Conservation (phyloP, 2,329 filamentous ascomycete species). For the Trichoderma harzianum region DNA sequence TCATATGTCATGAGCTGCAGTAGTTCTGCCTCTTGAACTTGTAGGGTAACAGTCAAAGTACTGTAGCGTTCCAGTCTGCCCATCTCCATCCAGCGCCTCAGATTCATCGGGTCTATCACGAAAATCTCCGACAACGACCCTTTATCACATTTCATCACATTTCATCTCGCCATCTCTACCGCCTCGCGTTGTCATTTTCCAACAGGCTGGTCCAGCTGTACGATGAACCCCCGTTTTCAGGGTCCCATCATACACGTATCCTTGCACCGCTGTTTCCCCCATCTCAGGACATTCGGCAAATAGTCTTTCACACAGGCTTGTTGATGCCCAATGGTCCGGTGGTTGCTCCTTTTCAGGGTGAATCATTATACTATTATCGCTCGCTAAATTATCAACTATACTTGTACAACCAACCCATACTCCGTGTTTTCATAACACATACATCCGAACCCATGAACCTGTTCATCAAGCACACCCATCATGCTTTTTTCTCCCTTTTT, state of each 20-base stretch:
- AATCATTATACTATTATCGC: not conserved
- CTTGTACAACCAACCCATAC: conserved; percentile 6
- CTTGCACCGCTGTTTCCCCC: not conserved
- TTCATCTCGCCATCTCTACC: not conserved
- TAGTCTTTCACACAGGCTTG: not conserved
- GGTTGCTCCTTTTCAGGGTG: not conserved
- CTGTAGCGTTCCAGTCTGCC: not conserved
- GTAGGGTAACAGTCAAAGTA: not conserved
- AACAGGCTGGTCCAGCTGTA: not conserved
- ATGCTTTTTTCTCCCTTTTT: not conserved
- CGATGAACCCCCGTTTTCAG: not conserved
- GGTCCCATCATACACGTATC: not conserved
- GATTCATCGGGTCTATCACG: not conserved
- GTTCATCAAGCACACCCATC: not conserved
- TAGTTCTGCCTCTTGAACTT: not conserved
- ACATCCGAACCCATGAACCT: not conserved
- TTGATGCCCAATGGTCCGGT: not conserved
- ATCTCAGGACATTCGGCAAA: not conserved
- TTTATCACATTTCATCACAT: not conserved
- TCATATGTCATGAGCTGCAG: not conserved
- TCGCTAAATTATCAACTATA: conserved; percentile 8
- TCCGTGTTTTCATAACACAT: not conserved
- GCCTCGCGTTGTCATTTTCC: not conserved
- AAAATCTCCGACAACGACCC: not conserved
- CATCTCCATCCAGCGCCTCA: not conserved